Evolutionary conservation across 345 rosid genomes (phyloP).

Genomic region (Barbarea vulgaris): DNA sequence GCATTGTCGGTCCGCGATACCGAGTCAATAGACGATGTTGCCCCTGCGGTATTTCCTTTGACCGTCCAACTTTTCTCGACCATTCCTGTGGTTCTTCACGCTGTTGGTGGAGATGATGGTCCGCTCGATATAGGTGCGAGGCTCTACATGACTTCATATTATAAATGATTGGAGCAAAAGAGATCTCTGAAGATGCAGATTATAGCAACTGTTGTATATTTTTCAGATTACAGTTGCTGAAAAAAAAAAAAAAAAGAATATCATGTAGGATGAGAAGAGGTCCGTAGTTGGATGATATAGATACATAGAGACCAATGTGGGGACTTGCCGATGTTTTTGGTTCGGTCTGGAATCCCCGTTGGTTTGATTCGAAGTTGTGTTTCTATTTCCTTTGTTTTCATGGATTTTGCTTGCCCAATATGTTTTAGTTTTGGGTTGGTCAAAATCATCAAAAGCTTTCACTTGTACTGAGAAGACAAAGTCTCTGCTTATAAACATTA

Average conservation of each 20-base stretch:
- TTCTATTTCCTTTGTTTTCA: slow-evolving; percentile 1
- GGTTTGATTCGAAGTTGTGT: slow-evolving; percentile 22
- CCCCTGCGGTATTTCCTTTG: slow-evolving; percentile 69
- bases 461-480: slow-evolving; percentile 15
- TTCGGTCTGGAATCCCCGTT: slow-evolving; percentile 30
- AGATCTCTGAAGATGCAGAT: slow-evolving; percentile 21
- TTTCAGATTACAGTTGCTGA: slow-evolving; percentile 29
- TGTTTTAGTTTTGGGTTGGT: slow-evolving; percentile 39
- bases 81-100: slow-evolving; percentile 79
- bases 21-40: slow-evolving; percentile 33
- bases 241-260: neutral
- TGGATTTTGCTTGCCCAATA: slow-evolving; percentile 29
- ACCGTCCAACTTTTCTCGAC: slow-evolving; percentile 70
- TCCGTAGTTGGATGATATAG: slow-evolving; percentile 24
- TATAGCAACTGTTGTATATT: slow-evolving; percentile 29
- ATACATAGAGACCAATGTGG: slow-evolving; percentile 18
- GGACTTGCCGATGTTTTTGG: slow-evolving; percentile 37
- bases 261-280: slow-evolving; percentile 1
- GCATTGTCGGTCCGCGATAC: slow-evolving; percentile 34
- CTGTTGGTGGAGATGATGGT: slow-evolving; percentile 79
- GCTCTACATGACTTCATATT: slow-evolving; percentile 75
- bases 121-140: slow-evolving; percentile 75
- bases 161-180: slow-evolving; percentile 43
- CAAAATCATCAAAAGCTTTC: neutral
- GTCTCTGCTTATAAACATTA: neutral